Base-by-base conservation (phyloP, 1,284 basidiomycete genomes). In the Trichosporon ovoides region DNA sequence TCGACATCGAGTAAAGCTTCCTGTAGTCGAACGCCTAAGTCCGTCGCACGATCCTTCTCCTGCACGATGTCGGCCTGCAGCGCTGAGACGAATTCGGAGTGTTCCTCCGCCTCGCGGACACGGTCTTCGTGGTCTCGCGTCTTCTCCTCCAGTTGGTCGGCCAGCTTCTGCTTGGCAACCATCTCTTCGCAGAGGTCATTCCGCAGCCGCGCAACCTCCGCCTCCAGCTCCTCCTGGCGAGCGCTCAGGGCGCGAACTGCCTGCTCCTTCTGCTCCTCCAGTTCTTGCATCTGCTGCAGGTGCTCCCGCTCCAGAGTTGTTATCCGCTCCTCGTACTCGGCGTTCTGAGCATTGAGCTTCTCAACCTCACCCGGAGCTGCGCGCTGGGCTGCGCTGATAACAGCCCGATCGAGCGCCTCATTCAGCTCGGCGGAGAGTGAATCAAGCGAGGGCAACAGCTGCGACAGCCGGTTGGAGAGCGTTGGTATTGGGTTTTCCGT, bases 341-440 rank as follows among this genome's bases (percentile, higher is more conserved):
- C 61, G 20, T 63, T 62, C 19, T 63, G 62, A 6, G 58, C 22
- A 49, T 59, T 52, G 18, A 59, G 48, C 24, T 20, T 28, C 48
- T 50, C 59, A 1, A 51, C 34, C 28, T 50, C 48, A n/a, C 43
- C 54, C 2, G 43, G 50, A 0, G 46, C 22, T 16, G 28, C 51
- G n/a, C 49, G 28, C 2, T 56, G 40, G 3, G 52, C 35, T 9
- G 51, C 55, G 4, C 43, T 28, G 10, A 48, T 43, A 24, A 59
- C 54, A 57, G 88, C 87, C 48, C 85, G 82, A 68, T 90, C 88
- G 14, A 87, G 87, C 65, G 91, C 85, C 59, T 84, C 82, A 66
- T 91, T 89, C 67, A 92, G 89, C 2, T 85, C 85, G 0, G 82
- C 74, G 68, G 89, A 87, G 12, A 91, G 77, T 20, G 80, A 80